Conservation (phyloP, 495 filamentous ascomycete genomes). For the Glarea lozoyensis region DNA sequence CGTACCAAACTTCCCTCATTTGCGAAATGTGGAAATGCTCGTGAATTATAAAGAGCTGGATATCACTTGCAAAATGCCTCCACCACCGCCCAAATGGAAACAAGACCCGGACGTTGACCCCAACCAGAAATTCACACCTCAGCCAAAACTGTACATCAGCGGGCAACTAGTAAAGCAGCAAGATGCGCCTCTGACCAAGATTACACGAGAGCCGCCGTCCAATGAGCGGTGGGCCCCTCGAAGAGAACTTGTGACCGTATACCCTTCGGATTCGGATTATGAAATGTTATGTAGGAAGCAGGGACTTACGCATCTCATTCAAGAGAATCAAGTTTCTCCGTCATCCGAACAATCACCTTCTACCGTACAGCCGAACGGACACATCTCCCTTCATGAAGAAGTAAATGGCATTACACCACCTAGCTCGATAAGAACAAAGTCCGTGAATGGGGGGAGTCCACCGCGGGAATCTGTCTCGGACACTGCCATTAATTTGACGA, state of each 20-base stretch:
- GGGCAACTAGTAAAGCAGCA: conserved; percentile 32
- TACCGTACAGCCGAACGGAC: background rate
- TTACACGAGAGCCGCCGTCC: conserved; percentile 36
- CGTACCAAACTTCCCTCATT: conserved; percentile 60
- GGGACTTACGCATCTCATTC: conserved; percentile 29
- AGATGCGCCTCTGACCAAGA: conserved; percentile 23
- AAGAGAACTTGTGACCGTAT: conserved; percentile 32
- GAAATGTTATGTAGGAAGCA: conserved; percentile 35
- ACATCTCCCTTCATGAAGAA: background rate
- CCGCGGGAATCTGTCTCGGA: conserved; percentile 1
- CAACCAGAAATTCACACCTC: conserved; percentile 10
- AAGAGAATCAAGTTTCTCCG: conserved; percentile 8
- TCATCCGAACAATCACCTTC: conserved; percentile 4
- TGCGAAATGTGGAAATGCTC: conserved; percentile 49
- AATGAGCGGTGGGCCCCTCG: conserved; percentile 33
- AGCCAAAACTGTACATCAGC: conserved; percentile 18
- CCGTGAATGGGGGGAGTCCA: conserved; percentile 19
- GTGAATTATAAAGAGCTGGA: conserved; percentile 41
- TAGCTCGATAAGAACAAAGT: conserved; percentile 17
- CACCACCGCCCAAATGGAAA: conserved; percentile 35
- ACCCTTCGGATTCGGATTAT: conserved; percentile 38
- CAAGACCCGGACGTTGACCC: conserved; percentile 35
- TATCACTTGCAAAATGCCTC: background rate
- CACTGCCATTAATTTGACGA: conserved; percentile 4
- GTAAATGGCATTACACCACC: conserved; percentile 22